Percentiles rank a stretch among this genome's conserved stretches.
phyloP scores from a whole-genome alignment of 1,284 basidiomycete genomes.

The Porogramme epimiltina region DNA sequence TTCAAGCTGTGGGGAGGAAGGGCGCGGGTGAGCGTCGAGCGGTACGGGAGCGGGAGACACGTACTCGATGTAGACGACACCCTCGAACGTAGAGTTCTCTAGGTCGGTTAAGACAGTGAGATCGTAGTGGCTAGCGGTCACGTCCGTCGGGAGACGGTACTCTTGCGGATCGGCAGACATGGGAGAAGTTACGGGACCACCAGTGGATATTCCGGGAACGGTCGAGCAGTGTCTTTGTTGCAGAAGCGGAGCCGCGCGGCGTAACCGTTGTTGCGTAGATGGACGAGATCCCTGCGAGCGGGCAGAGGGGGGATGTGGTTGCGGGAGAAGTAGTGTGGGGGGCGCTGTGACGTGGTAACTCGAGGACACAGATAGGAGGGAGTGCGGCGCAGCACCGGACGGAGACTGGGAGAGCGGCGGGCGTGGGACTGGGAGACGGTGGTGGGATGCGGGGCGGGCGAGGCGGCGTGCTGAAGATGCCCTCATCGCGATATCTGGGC shows the following conservation, averaged over 20 bases:
- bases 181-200: not conserved
- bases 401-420: no score
- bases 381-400: no score
- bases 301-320: no score
- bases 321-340: no score
- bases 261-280: no score
- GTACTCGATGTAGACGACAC: constrained; percentile 76
- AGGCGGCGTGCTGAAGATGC: no score
- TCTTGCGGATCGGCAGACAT: constrained; percentile 31
- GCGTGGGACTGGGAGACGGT: no score
- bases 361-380: no score
- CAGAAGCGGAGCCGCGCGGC: constrained; percentile 4
- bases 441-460: no score
- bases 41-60: constrained; percentile 22
- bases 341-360: no score
- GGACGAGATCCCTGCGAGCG: no score
- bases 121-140: constrained; percentile 83
- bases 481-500: no score
- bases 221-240: constrained; percentile 12
- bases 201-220: not conserved
- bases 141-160: constrained; percentile 77
- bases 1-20: constrained; percentile 54
- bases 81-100: constrained; percentile 71
- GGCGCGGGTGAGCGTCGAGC: not conserved
- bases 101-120: constrained; percentile 86